Evolutionary conservation across 2,329 filamentous ascomycete genomes (phyloP).

Genomic region (Fusarium coffeatum): DNA sequence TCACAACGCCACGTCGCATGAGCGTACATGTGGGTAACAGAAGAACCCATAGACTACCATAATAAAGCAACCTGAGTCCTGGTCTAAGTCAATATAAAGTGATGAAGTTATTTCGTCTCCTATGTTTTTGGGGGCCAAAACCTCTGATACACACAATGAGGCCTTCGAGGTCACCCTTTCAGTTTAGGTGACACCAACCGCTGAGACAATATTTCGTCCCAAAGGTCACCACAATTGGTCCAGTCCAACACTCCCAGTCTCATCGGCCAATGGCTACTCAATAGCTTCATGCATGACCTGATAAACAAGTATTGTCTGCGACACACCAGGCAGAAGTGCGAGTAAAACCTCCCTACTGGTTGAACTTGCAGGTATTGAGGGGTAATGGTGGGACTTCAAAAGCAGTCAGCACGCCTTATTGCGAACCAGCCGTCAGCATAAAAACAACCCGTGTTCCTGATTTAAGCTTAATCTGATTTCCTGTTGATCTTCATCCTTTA

Average conservation of each 20-base stretch:
- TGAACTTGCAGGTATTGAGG: background rate
- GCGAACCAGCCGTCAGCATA: background rate
- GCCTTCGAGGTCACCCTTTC: background rate
- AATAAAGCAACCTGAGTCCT: fast-evolving
- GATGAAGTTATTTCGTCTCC: background rate
- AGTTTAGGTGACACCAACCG: background rate
- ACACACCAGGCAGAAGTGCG: constrained; percentile 12
- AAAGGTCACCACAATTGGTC: background rate
- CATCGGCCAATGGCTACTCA: fast-evolving
- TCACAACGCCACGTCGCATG: background rate
- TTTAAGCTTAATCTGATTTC: fast-evolving
- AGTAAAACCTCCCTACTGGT: background rate
- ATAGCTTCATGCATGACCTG: background rate
- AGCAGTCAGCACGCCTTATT: background rate
- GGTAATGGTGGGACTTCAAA: background rate
- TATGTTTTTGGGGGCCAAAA: background rate
- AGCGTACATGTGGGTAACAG: background rate
- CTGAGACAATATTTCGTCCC: background rate
- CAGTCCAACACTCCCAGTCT: background rate
- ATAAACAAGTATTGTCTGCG: background rate
- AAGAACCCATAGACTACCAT: background rate
- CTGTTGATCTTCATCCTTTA: fast-evolving
- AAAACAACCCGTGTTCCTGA: background rate
- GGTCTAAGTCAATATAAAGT: fast-evolving
- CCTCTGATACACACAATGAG: background rate